These are phyloP conservation scores for Hamamelis virginiana DNA, from an alignment of 164 flowering plant species.

Conservation along the genomic window DNA sequence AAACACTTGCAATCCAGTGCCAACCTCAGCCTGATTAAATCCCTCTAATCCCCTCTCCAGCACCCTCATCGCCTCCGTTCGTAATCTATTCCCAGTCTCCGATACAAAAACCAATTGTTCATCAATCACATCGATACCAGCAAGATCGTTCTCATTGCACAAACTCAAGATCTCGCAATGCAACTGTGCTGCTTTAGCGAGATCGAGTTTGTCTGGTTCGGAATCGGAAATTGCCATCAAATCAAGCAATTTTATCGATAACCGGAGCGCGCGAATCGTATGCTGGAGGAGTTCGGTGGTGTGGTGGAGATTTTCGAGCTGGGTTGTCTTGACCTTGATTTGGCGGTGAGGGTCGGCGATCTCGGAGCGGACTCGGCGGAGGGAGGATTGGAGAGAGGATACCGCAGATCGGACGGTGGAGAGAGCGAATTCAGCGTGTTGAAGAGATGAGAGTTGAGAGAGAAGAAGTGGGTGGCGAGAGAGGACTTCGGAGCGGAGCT, in stretches of 20 bases:
- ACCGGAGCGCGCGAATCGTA: conserved; percentile 58
- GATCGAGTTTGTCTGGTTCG: conserved; percentile 59
- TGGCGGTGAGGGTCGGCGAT: conserved; percentile 71
- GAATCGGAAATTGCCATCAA: conserved; percentile 29
- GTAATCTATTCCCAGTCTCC: conserved; percentile 54
- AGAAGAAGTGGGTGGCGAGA: conserved; percentile 74
- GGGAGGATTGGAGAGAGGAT: conserved; percentile 76
- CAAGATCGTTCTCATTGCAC: conserved; percentile 58
- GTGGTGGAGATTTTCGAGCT: conserved; percentile 66
- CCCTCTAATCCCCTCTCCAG: conserved; percentile 89
- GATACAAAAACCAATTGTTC: conserved; percentile 62
- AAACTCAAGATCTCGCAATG: conserved; percentile 66
- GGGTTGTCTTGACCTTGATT: conserved; percentile 52
- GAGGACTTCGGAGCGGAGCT: conserved; percentile 82
- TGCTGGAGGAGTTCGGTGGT: conserved; percentile 59
- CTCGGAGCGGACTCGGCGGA: conserved; percentile 71
- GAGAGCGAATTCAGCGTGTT: conserved; percentile 70
- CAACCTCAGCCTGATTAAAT: conserved; percentile 94
- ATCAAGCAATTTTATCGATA: conserved; percentile 65
- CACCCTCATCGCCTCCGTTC: conserved; percentile 75
- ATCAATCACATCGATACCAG: conserved; percentile 62
- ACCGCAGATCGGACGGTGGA: conserved; percentile 69
- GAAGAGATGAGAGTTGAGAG: conserved; percentile 72
- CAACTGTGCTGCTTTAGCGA: conserved; percentile 85
- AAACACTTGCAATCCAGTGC: conserved; percentile 91